Evolutionary conservation across 139 green algal genomes (phyloP), one percentile per base, ranked within the genome.

Genomic region (Haematococcus lacustris): DNA sequence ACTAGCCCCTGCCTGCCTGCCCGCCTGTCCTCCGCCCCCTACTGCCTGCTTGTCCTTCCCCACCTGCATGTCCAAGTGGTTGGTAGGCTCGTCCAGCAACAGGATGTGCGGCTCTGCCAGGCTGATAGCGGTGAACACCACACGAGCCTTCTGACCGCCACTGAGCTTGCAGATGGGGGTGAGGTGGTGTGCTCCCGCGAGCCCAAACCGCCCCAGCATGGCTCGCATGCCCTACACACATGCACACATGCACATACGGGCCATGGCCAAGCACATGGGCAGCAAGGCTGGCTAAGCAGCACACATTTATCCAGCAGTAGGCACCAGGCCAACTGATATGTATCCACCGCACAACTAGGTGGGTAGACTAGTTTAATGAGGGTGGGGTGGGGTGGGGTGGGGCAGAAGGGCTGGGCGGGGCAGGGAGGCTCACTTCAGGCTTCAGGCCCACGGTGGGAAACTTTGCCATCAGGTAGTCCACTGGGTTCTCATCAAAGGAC

Each of bases 11-110:
- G n/a, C n/a, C n/a, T n/a, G n/a, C n/a, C n/a, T n/a, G n/a, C n/a
- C n/a, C n/a, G n/a, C n/a, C n/a, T n/a, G n/a, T n/a, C n/a, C n/a
- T n/a, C n/a, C n/a, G n/a, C n/a, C n/a, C n/a, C n/a, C n/a, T n/a
- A n/a, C n/a, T n/a, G n/a, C n/a, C n/a, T n/a, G n/a, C n/a, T n/a
- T n/a, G n/a, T n/a, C n/a, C n/a, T n/a, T 2, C n/a, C 30, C 28
- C 17, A 73, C 70, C 80, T 91, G 90, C 95, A 99, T 99, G 88
- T 99, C 96, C 70, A 99, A 75, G 71, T 99, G 92, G 76, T 99
- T 99, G 65, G 96, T 99, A 51, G 94, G 94, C 84, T 90, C 83
- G 59, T 92, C 87, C 74, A 97, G 83, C 80, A 97, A 84, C 76
- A 97, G 85, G 77, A 98, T 99, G 88, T 98, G 95, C 0, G 95